Conservation (phyloP, 345 rosid genomes). For the Toxicodendron radicans region DNA sequence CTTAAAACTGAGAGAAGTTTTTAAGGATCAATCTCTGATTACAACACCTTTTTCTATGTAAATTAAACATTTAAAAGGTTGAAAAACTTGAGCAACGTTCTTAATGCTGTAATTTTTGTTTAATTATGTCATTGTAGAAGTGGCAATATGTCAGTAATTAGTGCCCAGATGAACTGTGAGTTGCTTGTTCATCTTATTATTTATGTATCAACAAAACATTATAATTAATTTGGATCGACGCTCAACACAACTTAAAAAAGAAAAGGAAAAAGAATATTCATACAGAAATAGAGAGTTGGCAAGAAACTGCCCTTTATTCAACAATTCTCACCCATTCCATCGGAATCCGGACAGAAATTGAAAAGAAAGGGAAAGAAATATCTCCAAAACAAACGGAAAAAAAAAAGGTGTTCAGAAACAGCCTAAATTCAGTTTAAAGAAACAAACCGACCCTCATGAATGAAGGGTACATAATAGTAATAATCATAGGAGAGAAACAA, state of each 20-base stretch:
- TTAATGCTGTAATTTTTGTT: too few species aligned
- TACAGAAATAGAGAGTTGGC: not conserved
- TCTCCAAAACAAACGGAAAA: not conserved
- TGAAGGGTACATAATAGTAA: not conserved
- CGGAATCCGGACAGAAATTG: conserved; percentile 1
- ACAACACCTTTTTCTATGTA: too few species aligned
- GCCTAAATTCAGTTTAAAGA: not conserved
- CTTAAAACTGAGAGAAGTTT: too few species aligned
- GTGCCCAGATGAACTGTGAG: too few species aligned
- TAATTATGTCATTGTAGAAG: too few species aligned
- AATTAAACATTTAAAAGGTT: too few species aligned
- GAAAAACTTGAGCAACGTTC: too few species aligned
- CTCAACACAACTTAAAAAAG: not conserved
- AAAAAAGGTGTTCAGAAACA: conserved; percentile 10
- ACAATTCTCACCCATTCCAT: conserved; percentile 13
- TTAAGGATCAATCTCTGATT: too few species aligned
- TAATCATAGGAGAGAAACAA: not conserved
- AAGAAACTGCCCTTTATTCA: conserved; percentile 1
- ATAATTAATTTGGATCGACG: not conserved
- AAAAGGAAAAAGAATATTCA: not conserved
- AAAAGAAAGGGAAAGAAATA: conserved; percentile 11
- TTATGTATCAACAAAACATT: not conserved
- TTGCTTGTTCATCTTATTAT: not conserved
- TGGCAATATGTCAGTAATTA: too few species aligned
- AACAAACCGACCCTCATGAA: not conserved